Evolutionary conservation across 345 rosid species (phyloP).

Genomic region (Syzygium aromaticum): DNA sequence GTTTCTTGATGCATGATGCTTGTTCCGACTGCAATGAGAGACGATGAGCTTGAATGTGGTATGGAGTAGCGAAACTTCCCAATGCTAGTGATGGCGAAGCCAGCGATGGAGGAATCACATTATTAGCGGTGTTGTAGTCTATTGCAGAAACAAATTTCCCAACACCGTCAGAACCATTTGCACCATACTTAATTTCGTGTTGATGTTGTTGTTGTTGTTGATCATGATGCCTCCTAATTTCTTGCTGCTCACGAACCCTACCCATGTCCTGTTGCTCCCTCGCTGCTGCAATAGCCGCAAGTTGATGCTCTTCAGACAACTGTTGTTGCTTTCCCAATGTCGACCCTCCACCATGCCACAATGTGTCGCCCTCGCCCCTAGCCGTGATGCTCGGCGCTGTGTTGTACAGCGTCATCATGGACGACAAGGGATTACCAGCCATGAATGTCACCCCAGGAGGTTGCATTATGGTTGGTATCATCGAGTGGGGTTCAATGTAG

Average conservation of each 20-base stretch:
- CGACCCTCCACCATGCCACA: background rate
- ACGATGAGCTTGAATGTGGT: background rate
- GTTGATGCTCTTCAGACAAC: background rate
- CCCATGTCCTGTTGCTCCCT: background rate
- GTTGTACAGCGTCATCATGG: background rate
- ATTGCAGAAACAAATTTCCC: background rate
- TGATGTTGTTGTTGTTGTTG: background rate
- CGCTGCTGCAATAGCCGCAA: background rate
- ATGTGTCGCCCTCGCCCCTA: background rate
- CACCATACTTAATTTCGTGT: background rate
- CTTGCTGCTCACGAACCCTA: background rate
- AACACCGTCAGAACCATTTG: background rate
- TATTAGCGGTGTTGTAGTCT: background rate
- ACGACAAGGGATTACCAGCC: background rate
- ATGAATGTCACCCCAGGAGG: background rate
- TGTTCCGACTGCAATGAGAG: background rate
- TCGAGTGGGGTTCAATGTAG: background rate
- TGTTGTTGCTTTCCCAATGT: background rate
- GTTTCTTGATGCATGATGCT: background rate
- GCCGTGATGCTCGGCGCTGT: background rate
- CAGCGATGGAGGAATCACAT: background rate
- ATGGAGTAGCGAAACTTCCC: background rate
- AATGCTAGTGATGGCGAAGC: background rate
- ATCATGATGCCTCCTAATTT: background rate
- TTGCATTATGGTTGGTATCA: constrained; percentile 10